These are phyloP conservation scores for Saitozyma podzolica DNA, from an alignment of 768 basidiomycete genomes.

Conservation along the genomic window DNA sequence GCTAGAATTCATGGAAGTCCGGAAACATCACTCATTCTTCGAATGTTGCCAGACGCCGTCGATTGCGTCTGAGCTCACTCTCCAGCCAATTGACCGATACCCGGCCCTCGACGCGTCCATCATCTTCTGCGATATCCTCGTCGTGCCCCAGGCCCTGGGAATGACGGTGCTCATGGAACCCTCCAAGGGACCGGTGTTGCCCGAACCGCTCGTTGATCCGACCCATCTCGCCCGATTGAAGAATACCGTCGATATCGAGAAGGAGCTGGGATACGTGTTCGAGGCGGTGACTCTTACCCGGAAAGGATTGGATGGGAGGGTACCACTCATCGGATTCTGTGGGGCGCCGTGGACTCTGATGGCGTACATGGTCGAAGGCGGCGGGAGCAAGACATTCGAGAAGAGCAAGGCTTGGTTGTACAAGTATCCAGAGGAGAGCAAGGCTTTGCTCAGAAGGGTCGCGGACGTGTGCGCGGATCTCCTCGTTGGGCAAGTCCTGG, in stretches of 20 bases:
- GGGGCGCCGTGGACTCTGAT: slow-evolving; percentile 99
- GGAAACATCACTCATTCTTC: slow-evolving; percentile 87
- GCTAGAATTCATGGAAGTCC: slow-evolving; percentile 83
- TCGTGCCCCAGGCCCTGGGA: slow-evolving; percentile 96
- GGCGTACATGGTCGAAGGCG: slow-evolving; percentile 97
- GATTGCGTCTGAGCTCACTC: slow-evolving; percentile 81
- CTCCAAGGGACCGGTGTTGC: slow-evolving; percentile 72
- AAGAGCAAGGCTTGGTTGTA: slow-evolving; percentile 95
- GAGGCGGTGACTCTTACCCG: slow-evolving; percentile 86
- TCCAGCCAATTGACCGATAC: slow-evolving; percentile 91
- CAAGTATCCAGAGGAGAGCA: slow-evolving; percentile 80
- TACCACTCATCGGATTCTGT: slow-evolving; percentile 94
- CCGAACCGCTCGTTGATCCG: slow-evolving; percentile 76
- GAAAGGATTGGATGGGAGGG: slow-evolving; percentile 74
- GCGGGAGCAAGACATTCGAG: slow-evolving; percentile 82
- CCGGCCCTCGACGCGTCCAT: slow-evolving; percentile 87
- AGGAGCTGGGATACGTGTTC: slow-evolving; percentile 87
- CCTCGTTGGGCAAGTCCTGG: slow-evolving; percentile 86
- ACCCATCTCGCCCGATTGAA: slow-evolving; percentile 67
- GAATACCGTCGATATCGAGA: slow-evolving; percentile 67
- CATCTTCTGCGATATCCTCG: slow-evolving; percentile 98
- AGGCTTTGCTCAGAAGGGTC: slow-evolving; percentile 71
- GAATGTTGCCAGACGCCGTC: slow-evolving; percentile 89
- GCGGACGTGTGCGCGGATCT: slow-evolving; percentile 88
- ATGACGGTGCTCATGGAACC: slow-evolving; percentile 85